phyloP scores from a whole-genome alignment of 768 basidiomycete genomes.

The Hygrocybe punicea region DNA sequence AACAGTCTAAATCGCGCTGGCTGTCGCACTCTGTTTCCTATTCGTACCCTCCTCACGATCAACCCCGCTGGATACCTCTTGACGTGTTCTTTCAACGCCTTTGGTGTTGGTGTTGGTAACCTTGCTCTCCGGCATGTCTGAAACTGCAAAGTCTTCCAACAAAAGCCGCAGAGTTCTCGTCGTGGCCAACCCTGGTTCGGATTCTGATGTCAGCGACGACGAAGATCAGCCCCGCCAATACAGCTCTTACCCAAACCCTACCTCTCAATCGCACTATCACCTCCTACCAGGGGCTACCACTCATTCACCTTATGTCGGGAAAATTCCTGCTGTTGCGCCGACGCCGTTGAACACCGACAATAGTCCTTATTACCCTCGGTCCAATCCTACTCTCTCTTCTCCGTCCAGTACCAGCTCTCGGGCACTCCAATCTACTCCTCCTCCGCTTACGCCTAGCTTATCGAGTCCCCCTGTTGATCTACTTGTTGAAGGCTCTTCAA shows the following conservation, averaged over 20 bases:
- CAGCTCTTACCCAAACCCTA: conserved; percentile 8
- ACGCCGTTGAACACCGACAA: conserved; percentile 35
- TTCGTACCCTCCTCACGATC: neutral
- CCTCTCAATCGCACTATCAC: neutral
- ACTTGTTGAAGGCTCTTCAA: conserved; percentile 29
- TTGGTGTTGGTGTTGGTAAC: neutral
- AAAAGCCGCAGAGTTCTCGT: conserved; percentile 46
- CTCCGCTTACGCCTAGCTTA: conserved; percentile 62
- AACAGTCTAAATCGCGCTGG: neutral
- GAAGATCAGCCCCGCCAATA: conserved; percentile 12
- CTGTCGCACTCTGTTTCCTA: neutral
- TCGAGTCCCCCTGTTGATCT: conserved; percentile 43
- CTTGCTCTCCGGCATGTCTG: conserved; percentile 47
- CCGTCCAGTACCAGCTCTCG: conserved; percentile 68
- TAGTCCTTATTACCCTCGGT: conserved; percentile 32
- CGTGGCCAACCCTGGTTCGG: conserved; percentile 61
- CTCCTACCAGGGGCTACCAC: neutral
- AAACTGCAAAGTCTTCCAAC: conserved; percentile 45
- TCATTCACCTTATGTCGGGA: neutral
- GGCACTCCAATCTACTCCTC: conserved; percentile 60
- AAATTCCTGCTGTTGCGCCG: conserved; percentile 9
- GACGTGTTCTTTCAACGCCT: neutral
- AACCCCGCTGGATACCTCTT: neutral
- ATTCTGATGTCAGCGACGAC: conserved; percentile 33
- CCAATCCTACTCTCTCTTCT: conserved; percentile 60